Evolutionary conservation across 495 filamentous ascomycete species (phyloP), one percentile per base, ranked within the genome.

Genomic region (Penicillium cosmopolitanum): DNA sequence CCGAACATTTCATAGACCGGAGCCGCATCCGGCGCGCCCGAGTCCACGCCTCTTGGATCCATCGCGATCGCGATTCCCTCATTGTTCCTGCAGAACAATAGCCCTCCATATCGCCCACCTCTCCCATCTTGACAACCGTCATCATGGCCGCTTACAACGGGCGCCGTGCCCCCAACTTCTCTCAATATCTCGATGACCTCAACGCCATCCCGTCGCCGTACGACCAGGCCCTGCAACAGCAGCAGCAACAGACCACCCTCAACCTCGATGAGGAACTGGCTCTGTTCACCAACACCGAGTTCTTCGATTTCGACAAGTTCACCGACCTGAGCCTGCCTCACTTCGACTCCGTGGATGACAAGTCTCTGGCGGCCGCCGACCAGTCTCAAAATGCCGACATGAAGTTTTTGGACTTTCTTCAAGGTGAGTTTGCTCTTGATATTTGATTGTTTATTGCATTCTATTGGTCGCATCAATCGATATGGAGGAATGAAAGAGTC

Each of bases 261-360:
- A 86, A 82, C 58, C 73, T 85, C 66, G 88, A 89, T 65, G 83
- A 88, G 53, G 92, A 95, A 50, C 82, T 98, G 47, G 90, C 89
- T 31, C 80, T 96, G 63, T 96, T 97, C 82, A 96, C 92, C 58
- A 97, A 97, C 74, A 85, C 91, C 50, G 88, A 95, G 57, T 98
- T 97, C 81, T 91, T 91, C 73, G 93, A 97, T 73, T 93, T 92
- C 70, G 94, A 97, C 68, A 72, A 82, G 48, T 78, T 81, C 33
- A 75, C 75, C 46, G 75, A 78, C 53, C 65, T 79, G 50, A 64
- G 66, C 46, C 61, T 79, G 47, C 77, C 78, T 28, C 50, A 66
- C 5, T 81, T 76, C 57, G 69, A 76, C 23, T 53, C 66, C 0
- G 63, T 71, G 38, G 72, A 78, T 18, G 71, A 73, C 13, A 70